Evolutionary conservation across 495 filamentous ascomycete species (phyloP), one percentile per base, ranked within the genome.

Genomic region (Xylaria bambusicola): DNA sequence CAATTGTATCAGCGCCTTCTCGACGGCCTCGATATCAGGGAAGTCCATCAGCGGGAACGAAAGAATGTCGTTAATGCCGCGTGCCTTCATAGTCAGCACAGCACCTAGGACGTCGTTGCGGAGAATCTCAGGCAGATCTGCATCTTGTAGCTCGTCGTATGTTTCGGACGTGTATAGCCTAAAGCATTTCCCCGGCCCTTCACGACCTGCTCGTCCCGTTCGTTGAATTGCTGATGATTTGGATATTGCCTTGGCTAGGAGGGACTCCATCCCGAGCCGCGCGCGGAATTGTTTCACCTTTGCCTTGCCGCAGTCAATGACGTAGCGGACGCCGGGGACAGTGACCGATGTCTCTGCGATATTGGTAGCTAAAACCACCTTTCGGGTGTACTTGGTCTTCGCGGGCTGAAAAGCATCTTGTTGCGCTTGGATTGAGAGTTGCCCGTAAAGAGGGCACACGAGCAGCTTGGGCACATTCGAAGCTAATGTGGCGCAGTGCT

Each of bases 271-370:
- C 8, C 91, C 92, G 0, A 98, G 81, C 0, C 86, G 81, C 10
- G 89, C 83, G 2, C 92, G 86, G 75, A 93, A 98, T 59, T 96
- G 89, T 71, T 96, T 97, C 50, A 93, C 84, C 69, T 98, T 99
- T 3, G 88, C 88, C 66, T 97, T 97, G 23, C 95, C 95, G 65
- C 90, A 89, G 69, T 99, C 95, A 27, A 99, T 79, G 27, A 99
- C 95, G 66, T 84, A 91, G 2, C 92, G 84, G 3, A 99, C 92
- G 2, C 95, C 95, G 7, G 93, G 86, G 0, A 99, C 92, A 0
- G 95, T 99, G 53, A 99, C 88, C 1, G 95, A 99, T 0, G 95
- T 98, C 67, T 99, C 95, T 21, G 95, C 95, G 62, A 99, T 97
- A 71, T 99, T 99, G 13, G 95, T 99, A 0, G 92, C 84, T 2